A percentile compares a stretch with the other conserved stretches of the same genome.
These are phyloP conservation scores for Colletotrichum sp. DNA, from an alignment of 2,329 filamentous ascomycete species.

Conservation along the genomic window DNA sequence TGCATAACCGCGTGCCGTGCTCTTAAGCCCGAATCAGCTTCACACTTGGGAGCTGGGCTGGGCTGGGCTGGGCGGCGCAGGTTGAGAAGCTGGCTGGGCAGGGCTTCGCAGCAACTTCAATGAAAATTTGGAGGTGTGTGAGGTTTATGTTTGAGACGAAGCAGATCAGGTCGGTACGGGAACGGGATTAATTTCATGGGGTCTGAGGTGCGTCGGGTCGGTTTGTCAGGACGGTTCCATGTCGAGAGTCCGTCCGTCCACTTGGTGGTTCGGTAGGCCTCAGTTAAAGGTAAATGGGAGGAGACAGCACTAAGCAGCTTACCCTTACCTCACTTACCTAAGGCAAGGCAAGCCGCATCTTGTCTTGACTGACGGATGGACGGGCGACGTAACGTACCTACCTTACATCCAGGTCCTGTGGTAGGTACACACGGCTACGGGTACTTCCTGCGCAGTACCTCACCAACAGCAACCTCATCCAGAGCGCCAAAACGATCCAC, in stretches of 20 bases:
- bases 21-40: background rate
- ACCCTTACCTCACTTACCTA: conserved; percentile 2
- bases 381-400: background rate
- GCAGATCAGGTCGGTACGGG: conserved; percentile 1
- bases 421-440: background rate
- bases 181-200: conserved; percentile 18
- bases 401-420: too few species aligned
- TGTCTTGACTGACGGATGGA: background rate
- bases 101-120: background rate
- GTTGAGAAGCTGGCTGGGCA: background rate
- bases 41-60: background rate
- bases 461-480: background rate
- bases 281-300: conserved; percentile 2
- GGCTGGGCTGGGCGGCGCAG: background rate
- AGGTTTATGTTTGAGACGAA: conserved; percentile 20
- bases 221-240: conserved; percentile 6
- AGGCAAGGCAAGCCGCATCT: background rate
- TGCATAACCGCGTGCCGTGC: conserved; percentile 13
- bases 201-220: conserved; percentile 12
- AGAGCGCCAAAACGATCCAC: background rate
- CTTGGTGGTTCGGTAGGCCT: conserved; percentile 6
- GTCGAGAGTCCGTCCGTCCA: background rate
- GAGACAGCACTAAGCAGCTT: conserved; percentile 2
- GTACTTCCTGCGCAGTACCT: background rate
- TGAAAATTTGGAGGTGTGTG: background rate